Conservation (phyloP, 2,329 filamentous ascomycete genomes). For the Paraconiothyrium brasiliense region DNA sequence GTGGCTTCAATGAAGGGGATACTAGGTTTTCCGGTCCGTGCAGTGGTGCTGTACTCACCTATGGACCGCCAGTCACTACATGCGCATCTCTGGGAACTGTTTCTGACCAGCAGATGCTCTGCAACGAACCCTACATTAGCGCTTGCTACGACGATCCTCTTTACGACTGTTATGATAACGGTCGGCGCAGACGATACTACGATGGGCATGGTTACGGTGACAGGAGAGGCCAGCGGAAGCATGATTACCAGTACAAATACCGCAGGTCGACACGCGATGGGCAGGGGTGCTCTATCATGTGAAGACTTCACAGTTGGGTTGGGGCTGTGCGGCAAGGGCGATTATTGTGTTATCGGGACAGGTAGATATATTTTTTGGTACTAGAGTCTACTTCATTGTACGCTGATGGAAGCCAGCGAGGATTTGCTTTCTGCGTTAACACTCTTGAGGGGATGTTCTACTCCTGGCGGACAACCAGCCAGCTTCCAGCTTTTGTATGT, state of each 20-base stretch:
- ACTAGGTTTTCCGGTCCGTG: conserved; percentile 12
- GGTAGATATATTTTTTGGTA: not conserved
- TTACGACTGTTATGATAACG: not conserved
- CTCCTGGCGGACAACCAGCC: not conserved
- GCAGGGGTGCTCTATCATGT: conserved; percentile 20
- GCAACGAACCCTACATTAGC: conserved; percentile 4
- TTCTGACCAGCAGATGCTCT: conserved; percentile 3
- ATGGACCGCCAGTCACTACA: not conserved
- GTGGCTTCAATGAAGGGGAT: conserved; percentile 10
- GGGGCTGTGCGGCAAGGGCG: conserved; percentile 2
- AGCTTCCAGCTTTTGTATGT: not conserved
- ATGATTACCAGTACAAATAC: conserved; percentile 18
- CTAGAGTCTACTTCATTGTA: not conserved
- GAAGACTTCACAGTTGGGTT: conserved; percentile 7
- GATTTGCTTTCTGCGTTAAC: not conserved
- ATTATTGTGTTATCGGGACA: not conserved
- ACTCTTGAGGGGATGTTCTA: not conserved
- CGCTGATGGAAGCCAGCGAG: not conserved
- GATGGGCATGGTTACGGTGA: not conserved
- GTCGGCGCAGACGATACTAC: conserved; percentile 1
- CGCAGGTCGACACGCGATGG: conserved; percentile 10
- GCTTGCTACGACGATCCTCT: conserved; percentile 10
- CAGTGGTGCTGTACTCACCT: conserved; percentile 1
- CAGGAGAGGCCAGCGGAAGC: conserved; percentile 11
- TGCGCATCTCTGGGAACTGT: not conserved